Evolutionary conservation across 2,329 filamentous ascomycete genomes (phyloP), one percentile per base, ranked within the genome.

Genomic region (Pseudopyricularia javanii): DNA sequence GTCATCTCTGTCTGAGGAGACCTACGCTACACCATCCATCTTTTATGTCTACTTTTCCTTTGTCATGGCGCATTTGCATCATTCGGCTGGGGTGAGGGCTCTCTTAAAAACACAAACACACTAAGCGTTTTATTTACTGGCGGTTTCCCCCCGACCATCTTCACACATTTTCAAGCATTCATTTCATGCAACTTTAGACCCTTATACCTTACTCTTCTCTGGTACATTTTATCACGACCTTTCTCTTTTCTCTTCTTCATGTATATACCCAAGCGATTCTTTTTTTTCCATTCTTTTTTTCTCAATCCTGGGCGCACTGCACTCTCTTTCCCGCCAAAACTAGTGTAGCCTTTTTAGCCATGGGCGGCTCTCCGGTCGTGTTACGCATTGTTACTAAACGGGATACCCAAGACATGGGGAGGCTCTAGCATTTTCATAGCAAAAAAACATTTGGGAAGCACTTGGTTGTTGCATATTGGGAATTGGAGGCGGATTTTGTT

Each of bases 1-100:
- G 85, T 91, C 64, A 74, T 91, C 62, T 90, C 86, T 56, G 73
- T 88, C 62, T 89, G 70, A 71, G 57, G 47, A 33, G 54, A 52
- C 45, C 53, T 53, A 57, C 61, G 52, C 53, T 57, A 56, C 45
- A 22, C 22, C 14, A 32, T 28, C 28, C n/a, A 48, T 22, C 14
- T 15, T 53, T 12, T 49, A 33, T 53, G 40, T 34, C n/a, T 51
- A 37, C 34, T 49, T 43, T 43, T 43, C 37, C 37, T 43, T 43
- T 43, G 37, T 43, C 22, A 43, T 20, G n/a, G 22, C 22, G 12
- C 7, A 43, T 43, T 11, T 43, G 37, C 37, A 43, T 43, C 37
- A 22, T 43, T n/a, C 7, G 17, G 37, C 4, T 14, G 37, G 2
- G 12, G 37, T n/a, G 17, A 20, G 37, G 37, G n/a, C 22, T 43